Evolutionary conservation across 768 basidiomycete species (phyloP), one percentile per base, ranked within the genome.

Genomic region (Tubosaeta brunneosetosa): DNA sequence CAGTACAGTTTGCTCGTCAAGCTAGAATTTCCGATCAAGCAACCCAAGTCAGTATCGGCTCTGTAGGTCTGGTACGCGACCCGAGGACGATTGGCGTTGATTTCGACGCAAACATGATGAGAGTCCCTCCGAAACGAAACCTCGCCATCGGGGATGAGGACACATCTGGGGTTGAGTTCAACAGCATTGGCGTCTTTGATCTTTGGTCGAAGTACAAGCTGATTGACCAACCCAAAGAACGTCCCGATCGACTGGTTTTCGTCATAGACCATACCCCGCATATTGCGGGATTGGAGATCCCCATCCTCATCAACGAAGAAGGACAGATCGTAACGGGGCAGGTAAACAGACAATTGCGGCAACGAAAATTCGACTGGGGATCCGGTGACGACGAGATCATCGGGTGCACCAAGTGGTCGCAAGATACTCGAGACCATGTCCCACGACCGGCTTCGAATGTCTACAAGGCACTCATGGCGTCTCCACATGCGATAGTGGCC

Each of bases 241-340:
- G 76, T 72, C 0, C 76, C 77, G 2, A 64, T 61, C 0, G 67
- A 76, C 52, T 80, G 80, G 31, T 64, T 46, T 2, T 45, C 2
- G 43, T 78, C 75, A 14, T 78, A 63, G 13, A 74, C 60, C 68
- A 76, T 77, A 16, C 63, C 68, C 6, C 70, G 68, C 33, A 77
- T 62, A 36, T 75, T 74, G 12, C 48, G 63, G 33, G 72, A 78
- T 49, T 76, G 70, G 26, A 80, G 58, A 13, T 66, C 57, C 10
- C 62, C 58, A 4, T 59, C 60, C 1, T 61, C 44, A 19, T 71
- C 66, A 29, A 77, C 26, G 38, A 68, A 70, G 44, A 81, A 80
- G 0, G 69, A 64, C 4, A 80, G 61, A 4, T 62, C 59, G 44
- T 71, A 73, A 13, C 74, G 71, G 17, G 75, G 76, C 4, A 81